phyloP scores from a whole-genome alignment of 73 alveolate genomes.

The Paramecium pentaurelia region DNA sequence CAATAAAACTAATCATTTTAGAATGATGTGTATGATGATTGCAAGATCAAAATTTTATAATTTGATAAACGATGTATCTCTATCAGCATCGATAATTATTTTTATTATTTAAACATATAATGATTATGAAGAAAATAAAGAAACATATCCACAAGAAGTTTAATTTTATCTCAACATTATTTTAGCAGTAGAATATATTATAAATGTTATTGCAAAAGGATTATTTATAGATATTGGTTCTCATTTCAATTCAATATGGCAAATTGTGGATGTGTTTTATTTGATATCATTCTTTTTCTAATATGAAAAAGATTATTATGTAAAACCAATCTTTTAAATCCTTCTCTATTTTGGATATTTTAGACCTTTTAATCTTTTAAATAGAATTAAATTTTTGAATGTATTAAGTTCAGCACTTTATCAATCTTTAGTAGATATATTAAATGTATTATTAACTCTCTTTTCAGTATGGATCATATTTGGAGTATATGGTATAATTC shows the following conservation, averaged over 20 bases:
- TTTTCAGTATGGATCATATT: neutral
- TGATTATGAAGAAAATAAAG: neutral
- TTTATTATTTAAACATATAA: neutral
- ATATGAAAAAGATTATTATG: neutral
- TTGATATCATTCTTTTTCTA: neutral
- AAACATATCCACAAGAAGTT: neutral
- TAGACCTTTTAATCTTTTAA: neutral
- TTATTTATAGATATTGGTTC: neutral
- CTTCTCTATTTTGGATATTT: conserved; percentile 26
- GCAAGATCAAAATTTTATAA: neutral
- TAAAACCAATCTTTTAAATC: neutral
- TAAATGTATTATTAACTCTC: conserved; percentile 3
- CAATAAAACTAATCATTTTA: neutral
- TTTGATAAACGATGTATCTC: neutral
- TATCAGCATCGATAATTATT: neutral
- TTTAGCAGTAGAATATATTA: neutral
- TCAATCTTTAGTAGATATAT: neutral
- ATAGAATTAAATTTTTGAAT: neutral
- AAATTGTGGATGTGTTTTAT: neutral
- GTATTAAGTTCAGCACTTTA: neutral
- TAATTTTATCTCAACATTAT: neutral
- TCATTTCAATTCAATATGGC: neutral
- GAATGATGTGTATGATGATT: neutral
- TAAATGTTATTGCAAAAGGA: neutral
- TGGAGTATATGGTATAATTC: conserved; percentile 6